phyloP scores from a whole-genome alignment of 2,329 filamentous ascomycete genomes.

The Pestalotiopsis sp. region DNA sequence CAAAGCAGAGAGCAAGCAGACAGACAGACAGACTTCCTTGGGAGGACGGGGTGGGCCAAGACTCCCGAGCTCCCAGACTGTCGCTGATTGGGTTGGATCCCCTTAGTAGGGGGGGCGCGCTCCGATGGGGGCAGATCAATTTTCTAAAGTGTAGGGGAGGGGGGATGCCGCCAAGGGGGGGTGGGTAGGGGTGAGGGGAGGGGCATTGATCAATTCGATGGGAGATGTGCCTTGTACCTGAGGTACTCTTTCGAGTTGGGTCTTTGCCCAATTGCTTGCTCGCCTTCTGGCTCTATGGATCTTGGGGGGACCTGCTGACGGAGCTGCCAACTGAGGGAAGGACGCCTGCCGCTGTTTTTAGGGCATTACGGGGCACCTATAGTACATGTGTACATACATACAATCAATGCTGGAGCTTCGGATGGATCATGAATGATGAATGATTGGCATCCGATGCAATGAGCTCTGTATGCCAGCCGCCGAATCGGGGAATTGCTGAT shows the following conservation, averaged over 20 bases:
- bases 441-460: neutral
- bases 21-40: neutral
- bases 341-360: neutral
- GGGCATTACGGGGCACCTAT: neutral
- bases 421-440: too few relatives aligned
- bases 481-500: neutral
- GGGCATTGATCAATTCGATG: neutral
- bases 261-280: too few relatives aligned
- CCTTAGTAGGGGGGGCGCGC: neutral
- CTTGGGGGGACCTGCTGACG: neutral
- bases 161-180: neutral
- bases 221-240: neutral
- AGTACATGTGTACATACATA: too few relatives aligned
- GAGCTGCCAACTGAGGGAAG: neutral
- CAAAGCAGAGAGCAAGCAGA: neutral
- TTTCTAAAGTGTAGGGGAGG: slow-evolving; percentile 3
- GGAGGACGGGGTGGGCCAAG: neutral
- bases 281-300: neutral
- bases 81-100: slow-evolving; percentile 1
- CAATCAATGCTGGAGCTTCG: too few relatives aligned
- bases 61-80: slow-evolving; percentile 2
- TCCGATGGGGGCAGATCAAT: slow-evolving; percentile 1
- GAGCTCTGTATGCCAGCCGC: neutral
- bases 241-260: too few relatives aligned
- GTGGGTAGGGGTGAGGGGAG: neutral